Evolutionary conservation across 306 rosid genomes (phyloP).

Genomic region (Oxytropis ochrocephala): DNA sequence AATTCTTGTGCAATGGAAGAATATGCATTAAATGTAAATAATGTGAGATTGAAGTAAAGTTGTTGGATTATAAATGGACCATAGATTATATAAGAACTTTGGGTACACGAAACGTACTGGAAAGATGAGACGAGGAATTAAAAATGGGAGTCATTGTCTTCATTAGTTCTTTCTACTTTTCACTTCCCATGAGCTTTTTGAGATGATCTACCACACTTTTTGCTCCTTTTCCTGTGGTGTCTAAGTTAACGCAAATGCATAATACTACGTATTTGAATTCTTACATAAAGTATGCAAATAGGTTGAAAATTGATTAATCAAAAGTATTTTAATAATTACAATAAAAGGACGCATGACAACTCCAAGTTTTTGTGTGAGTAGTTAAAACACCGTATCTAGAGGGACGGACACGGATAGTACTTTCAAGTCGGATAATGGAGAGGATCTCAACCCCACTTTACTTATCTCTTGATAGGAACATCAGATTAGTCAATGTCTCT

Average conservation of each 20-base stretch:
- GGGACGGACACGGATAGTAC: too few relatives aligned
- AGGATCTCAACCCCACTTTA: too few relatives aligned
- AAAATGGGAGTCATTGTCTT: not conserved
- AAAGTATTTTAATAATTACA: too few relatives aligned
- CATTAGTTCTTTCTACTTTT: not conserved
- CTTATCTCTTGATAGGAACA: too few relatives aligned
- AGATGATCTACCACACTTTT: not conserved
- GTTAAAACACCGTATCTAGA: too few relatives aligned
- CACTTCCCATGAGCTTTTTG: not conserved
- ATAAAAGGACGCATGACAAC: too few relatives aligned
- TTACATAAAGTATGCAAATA: not conserved
- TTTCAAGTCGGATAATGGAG: too few relatives aligned
- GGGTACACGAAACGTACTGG: not conserved
- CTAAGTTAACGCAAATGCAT: not conserved
- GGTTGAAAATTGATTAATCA: not conserved
- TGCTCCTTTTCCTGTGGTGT: not conserved
- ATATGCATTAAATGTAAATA: constrained; percentile 6
- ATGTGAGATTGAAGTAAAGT: constrained; percentile 31
- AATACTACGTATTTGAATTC: not conserved
- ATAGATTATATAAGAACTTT: not conserved
- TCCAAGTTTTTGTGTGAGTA: too few relatives aligned
- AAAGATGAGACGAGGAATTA: not conserved
- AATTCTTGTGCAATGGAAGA: not conserved
- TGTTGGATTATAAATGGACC: not conserved
- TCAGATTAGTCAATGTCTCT: too few relatives aligned